Conservation (phyloP, 225 moss, liverwort and hornwort species). For the Asterella californica region DNA sequence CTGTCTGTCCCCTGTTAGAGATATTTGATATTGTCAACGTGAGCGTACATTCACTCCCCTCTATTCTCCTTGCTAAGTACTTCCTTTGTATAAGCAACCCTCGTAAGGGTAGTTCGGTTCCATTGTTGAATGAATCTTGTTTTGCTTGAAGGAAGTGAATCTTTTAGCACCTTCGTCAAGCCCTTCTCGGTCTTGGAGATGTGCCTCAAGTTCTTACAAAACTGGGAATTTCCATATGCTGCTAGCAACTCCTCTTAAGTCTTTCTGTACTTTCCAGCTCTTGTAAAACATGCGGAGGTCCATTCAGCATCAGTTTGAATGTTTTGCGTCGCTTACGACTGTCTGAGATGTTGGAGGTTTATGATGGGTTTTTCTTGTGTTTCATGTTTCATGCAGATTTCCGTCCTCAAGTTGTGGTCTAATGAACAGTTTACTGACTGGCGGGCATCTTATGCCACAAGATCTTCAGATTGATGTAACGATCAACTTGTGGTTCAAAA, state of each 20-base stretch:
- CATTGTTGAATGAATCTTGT: background rate
- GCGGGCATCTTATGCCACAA: constrained; percentile 64
- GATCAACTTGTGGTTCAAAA: constrained; percentile 22
- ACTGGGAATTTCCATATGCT: background rate
- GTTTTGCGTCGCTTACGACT: background rate
- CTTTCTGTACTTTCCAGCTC: background rate
- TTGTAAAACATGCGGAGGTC: background rate
- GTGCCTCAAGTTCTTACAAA: background rate
- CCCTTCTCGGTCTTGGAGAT: background rate
- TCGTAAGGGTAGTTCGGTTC: background rate
- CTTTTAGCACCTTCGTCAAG: background rate
- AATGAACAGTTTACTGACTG: constrained; percentile 54
- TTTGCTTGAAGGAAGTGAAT: background rate
- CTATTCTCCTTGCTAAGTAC: background rate
- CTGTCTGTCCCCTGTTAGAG: no score
- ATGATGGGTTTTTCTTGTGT: background rate
- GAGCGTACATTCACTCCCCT: no score
- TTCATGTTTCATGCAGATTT: constrained; percentile 46
- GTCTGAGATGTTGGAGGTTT: background rate
- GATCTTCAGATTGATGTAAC: constrained; percentile 66
- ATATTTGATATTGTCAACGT: no score
- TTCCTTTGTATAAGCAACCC: background rate
- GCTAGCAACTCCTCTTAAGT: background rate
- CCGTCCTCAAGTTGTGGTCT: constrained; percentile 38
- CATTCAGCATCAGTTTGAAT: background rate